Evolutionary conservation across 106 monocot species (phyloP).

Genomic region (Allium sativum): DNA sequence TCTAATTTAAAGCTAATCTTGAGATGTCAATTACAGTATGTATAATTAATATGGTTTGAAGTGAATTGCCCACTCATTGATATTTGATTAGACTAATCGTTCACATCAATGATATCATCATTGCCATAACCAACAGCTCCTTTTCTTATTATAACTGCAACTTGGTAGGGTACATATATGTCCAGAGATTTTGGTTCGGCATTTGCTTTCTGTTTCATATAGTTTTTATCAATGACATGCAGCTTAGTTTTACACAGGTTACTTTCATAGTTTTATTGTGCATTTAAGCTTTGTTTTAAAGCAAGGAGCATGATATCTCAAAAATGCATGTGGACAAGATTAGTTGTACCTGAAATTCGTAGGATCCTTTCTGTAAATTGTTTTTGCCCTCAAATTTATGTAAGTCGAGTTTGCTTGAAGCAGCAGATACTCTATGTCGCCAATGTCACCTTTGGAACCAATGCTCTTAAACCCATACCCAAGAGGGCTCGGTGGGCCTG

Average conservation of each 20-base stretch:
- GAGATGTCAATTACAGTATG: too few relatives aligned
- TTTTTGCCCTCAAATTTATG: slow-evolving; percentile 26
- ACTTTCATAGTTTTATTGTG: too few relatives aligned
- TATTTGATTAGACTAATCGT: slow-evolving; percentile 2
- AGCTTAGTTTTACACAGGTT: too few relatives aligned
- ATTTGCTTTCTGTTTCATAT: too few relatives aligned
- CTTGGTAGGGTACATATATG: background rate
- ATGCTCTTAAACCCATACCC: slow-evolving; percentile 59
- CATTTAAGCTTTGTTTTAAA: too few relatives aligned
- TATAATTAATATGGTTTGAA: background rate
- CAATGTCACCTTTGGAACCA: slow-evolving; percentile 53
- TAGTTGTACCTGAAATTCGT: slow-evolving; percentile 36
- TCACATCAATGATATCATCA: slow-evolving; percentile 8
- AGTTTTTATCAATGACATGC: too few relatives aligned
- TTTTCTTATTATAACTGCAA: background rate
- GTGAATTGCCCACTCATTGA: background rate
- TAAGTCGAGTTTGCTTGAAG: slow-evolving; percentile 39
- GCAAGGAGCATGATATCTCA: too few relatives aligned
- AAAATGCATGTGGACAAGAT: too few relatives aligned
- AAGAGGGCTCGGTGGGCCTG: slow-evolving; percentile 52
- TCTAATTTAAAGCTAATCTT: too few relatives aligned
- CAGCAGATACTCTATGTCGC: slow-evolving; percentile 80
- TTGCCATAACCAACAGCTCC: slow-evolving; percentile 2
- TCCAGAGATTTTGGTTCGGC: too few relatives aligned
- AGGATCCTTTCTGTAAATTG: slow-evolving; percentile 31